Percentiles rank a stretch among this genome's conserved stretches.
phyloP scores from a whole-genome alignment of 345 rosid species.

The Draba incana region DNA sequence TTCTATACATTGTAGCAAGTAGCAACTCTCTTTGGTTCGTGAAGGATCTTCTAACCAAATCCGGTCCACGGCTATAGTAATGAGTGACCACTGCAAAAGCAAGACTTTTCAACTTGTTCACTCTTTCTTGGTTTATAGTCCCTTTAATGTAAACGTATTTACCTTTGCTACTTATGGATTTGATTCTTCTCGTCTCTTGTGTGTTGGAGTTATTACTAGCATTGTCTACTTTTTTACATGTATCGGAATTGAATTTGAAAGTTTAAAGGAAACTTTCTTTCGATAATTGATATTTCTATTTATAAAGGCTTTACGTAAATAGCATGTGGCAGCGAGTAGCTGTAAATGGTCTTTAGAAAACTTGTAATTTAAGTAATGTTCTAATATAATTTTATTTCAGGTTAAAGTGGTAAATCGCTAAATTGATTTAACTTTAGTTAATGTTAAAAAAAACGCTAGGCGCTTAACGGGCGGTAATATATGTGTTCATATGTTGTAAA shows the following conservation, averaged over 20 bases:
- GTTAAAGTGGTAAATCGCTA: neutral
- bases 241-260: neutral
- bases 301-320: slow-evolving; percentile 8
- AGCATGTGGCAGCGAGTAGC: slow-evolving; percentile 12
- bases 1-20: slow-evolving; percentile 14
- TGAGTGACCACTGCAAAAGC: slow-evolving; percentile 27
- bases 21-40: slow-evolving; percentile 9
- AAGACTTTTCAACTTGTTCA: slow-evolving; percentile 10
- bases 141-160: slow-evolving; percentile 1
- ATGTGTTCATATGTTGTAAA: too few species aligned
- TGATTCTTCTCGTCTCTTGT: slow-evolving; percentile 42
- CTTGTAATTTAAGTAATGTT: neutral
- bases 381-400: neutral
- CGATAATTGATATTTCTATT: slow-evolving; percentile 3
- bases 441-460: too few species aligned
- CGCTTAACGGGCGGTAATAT: too few species aligned
- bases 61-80: slow-evolving; percentile 17
- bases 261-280: neutral
- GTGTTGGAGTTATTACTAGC: slow-evolving; percentile 33
- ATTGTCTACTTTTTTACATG: slow-evolving; percentile 2
- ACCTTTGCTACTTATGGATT: slow-evolving; percentile 18
- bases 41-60: slow-evolving; percentile 6
- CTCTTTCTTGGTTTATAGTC: slow-evolving; percentile 6
- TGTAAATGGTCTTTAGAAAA: neutral
- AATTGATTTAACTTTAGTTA: too few species aligned